Evolutionary conservation across 768 basidiomycete species (phyloP).

Genomic region (Trametes cinnabarina): DNA sequence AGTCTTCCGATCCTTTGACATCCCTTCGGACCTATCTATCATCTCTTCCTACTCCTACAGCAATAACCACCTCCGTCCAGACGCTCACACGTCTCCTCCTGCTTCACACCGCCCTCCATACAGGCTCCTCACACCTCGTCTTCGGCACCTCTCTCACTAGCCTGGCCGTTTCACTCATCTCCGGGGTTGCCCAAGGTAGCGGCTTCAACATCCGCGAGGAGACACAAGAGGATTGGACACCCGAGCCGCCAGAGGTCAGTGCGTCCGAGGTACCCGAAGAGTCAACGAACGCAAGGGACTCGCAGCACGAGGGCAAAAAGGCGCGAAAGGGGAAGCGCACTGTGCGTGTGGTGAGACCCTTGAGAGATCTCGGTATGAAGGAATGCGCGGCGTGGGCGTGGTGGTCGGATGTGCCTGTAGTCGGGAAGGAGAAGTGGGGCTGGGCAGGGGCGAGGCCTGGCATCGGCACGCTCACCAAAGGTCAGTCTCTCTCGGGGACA

Average conservation of each 20-base stretch:
- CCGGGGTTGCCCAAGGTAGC: slow-evolving; percentile 71
- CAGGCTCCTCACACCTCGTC: slow-evolving; percentile 68
- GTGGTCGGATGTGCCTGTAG: slow-evolving; percentile 60
- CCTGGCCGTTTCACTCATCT: slow-evolving; percentile 70
- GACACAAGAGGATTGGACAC: slow-evolving; percentile 67
- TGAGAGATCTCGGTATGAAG: slow-evolving; percentile 73
- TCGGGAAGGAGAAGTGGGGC: slow-evolving; percentile 45
- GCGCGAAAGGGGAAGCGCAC: slow-evolving; percentile 11
- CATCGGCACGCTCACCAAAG: slow-evolving; percentile 67
- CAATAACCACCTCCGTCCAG: slow-evolving; percentile 55
- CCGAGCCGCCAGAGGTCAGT: slow-evolving; percentile 20
- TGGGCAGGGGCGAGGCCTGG: slow-evolving; percentile 50
- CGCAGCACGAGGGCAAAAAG: neutral
- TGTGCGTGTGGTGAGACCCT: slow-evolving; percentile 61
- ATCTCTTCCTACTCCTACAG: slow-evolving; percentile 74
- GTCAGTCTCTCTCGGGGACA: slow-evolving; percentile 32
- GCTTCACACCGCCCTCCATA: slow-evolving; percentile 59
- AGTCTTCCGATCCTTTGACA: slow-evolving; percentile 24
- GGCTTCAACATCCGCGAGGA: slow-evolving; percentile 71
- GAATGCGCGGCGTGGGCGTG: slow-evolving; percentile 77
- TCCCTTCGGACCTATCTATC: slow-evolving; percentile 52
- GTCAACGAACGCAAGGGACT: neutral
- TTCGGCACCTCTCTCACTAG: slow-evolving; percentile 80
- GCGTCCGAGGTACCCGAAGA: neutral
- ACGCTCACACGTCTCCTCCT: slow-evolving; percentile 66